phyloP scores from a whole-genome alignment of 2,329 filamentous ascomycete genomes.

The Moelleriella libera region DNA sequence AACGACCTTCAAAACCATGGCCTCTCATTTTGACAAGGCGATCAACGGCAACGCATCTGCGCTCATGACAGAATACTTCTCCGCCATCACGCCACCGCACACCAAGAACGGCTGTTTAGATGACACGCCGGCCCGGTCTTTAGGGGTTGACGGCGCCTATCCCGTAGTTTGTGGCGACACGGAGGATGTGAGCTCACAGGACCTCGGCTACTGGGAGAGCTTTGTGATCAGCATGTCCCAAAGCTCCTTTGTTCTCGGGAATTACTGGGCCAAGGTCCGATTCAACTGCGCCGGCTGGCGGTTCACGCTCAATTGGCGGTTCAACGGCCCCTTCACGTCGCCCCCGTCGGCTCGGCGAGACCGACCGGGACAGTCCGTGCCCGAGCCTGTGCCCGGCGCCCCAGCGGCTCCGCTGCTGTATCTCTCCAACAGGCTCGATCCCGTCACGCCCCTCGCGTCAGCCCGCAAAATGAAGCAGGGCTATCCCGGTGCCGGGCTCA shows the following conservation, averaged over 20 bases:
- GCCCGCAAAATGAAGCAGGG: constrained; percentile 15
- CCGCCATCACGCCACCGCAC: background rate
- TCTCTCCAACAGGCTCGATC: constrained; percentile 25
- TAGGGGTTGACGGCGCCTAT: background rate
- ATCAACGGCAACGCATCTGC: constrained; percentile 1
- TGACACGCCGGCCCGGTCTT: background rate
- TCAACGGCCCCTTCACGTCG: constrained; percentile 10
- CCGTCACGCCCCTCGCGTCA: constrained; percentile 22
- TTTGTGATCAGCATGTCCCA: constrained; percentile 8
- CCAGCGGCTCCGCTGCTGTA: constrained; percentile 16
- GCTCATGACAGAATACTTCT: background rate
- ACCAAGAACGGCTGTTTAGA: background rate
- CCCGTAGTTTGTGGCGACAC: constrained; percentile 9
- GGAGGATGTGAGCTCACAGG: constrained; percentile 5
- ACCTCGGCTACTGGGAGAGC: constrained; percentile 7
- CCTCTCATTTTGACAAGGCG: constrained; percentile 1
- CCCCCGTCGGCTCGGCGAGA: constrained; percentile 6
- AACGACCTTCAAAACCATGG: constrained; percentile 6
- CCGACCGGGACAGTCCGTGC: background rate
- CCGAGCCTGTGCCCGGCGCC: background rate
- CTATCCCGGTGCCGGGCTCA: constrained; percentile 14
- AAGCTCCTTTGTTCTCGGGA: constrained; percentile 13
- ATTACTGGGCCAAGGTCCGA: constrained; percentile 12
- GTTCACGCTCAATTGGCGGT: constrained; percentile 19
- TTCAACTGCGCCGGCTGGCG: constrained; percentile 17